Evolutionary conservation across 768 basidiomycete genomes (phyloP), one percentile per base, ranked within the genome.

Genomic region (Lentinula edodes): DNA sequence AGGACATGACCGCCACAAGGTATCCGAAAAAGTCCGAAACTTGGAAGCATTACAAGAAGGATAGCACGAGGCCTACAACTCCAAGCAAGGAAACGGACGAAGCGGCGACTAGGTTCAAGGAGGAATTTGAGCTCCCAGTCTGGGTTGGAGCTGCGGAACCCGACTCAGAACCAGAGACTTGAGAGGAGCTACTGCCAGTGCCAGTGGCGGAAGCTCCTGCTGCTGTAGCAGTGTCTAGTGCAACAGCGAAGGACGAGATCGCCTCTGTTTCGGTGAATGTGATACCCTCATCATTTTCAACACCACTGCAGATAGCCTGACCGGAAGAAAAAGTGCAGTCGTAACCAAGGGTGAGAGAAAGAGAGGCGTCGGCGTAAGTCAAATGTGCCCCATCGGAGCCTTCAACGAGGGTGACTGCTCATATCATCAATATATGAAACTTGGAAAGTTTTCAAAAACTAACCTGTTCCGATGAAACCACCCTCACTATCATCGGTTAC

Each of bases 321-420:
- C 64, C 66, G 45, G 52, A 64, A 0, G 60, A 32, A 55, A 75
- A 64, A 2, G 62, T 62, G 66, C 75, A 75, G 32, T 64, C 63
- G 45, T 71, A 71, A 6, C 63, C 67, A 16, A 69, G 20, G 7
- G 58, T 54, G 5, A 67, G 56, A 15, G 58, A 58, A 34, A 32
- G 43, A 6, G 41, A 58, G 15, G 63, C 52, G 60, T 69, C 63
- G 56, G 64, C 72, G 64, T 75, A 78, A 13, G 75, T 77, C 59
- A 79, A 64, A 20, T 72, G 73, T 13, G 76, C 79, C 50, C 73
- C 73, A 56, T 68, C 68, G 1, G 79, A 65, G 10, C 77, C 80
- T 65, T 77, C 75, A 50, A 80, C 73, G n/a, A 82, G 73, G 0
- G 79, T 80, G 6, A 75, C 80, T 81, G 18, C 12, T 45, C 41